Evolutionary conservation across 2,329 filamentous ascomycete genomes (phyloP).

Genomic region (Albifimbria verrucaria): DNA sequence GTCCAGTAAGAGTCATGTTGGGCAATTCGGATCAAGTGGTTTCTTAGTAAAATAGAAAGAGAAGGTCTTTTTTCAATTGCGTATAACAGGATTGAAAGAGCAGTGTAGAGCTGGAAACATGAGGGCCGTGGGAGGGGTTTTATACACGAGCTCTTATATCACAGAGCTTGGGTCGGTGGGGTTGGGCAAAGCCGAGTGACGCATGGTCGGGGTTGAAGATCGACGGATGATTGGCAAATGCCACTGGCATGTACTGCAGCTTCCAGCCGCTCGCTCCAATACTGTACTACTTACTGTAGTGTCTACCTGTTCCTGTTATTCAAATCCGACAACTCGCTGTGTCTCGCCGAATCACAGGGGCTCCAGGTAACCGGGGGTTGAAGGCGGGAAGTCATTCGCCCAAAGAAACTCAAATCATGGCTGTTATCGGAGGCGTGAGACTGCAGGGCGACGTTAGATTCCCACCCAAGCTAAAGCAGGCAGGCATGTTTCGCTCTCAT

Average conservation of each 20-base stretch:
- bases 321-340: no score
- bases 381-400: constrained; percentile 6
- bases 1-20: constrained; percentile 61
- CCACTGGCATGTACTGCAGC: not conserved
- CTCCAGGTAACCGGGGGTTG: no score
- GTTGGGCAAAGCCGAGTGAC: not conserved
- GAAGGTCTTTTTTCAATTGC: not conserved
- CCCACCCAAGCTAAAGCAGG: not conserved
- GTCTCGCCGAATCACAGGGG: no score
- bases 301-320: no score
- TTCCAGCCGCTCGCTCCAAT: no score
- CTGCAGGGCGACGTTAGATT: not conserved
- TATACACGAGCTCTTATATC: not conserved
- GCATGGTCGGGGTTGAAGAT: not conserved
- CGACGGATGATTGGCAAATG: not conserved
- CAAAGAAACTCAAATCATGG: not conserved
- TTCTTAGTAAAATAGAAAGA: constrained; percentile 8
- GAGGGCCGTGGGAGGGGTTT: not conserved
- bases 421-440: not conserved
- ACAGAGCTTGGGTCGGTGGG: not conserved
- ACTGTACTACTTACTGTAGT: no score
- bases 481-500: no score
- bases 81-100: not conserved
- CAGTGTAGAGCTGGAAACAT: not conserved
- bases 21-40: constrained; percentile 3